Conservation (phyloP, 495 filamentous ascomycete species). For the Xylaria nigripes region DNA sequence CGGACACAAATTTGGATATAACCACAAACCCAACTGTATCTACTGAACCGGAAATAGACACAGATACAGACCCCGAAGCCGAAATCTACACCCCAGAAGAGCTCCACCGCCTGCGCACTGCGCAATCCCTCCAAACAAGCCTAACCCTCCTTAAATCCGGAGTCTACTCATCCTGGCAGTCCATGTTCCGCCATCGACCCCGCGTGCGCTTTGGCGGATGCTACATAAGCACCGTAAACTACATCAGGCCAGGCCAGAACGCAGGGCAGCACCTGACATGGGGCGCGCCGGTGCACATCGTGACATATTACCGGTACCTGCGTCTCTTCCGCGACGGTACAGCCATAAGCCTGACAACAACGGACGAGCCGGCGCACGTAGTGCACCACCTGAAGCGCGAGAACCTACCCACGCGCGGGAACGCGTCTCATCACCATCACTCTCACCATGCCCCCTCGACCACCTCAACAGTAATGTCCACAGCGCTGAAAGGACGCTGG, state of each 20-base stretch:
- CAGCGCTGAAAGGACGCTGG: conserved; percentile 33
- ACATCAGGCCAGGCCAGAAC: conserved; percentile 68
- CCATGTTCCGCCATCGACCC: conserved; percentile 72
- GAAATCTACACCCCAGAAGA: conserved; percentile 20
- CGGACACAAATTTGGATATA: background rate
- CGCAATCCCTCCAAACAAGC: conserved; percentile 29
- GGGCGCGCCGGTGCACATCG: conserved; percentile 85
- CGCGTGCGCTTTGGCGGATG: conserved; percentile 87
- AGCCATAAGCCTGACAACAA: conserved; percentile 67
- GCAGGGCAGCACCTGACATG: conserved; percentile 51
- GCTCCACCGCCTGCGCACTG: conserved; percentile 20
- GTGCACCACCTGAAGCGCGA: conserved; percentile 59
- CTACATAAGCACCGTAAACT: conserved; percentile 96
- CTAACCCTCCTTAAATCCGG: conserved; percentile 31
- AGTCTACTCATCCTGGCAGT: conserved; percentile 43
- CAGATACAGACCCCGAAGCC: background rate
- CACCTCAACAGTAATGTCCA: conserved; percentile 30
- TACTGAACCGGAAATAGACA: background rate
- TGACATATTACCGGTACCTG: conserved; percentile 95
- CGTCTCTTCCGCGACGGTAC: conserved; percentile 90
- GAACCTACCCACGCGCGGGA: conserved; percentile 20
- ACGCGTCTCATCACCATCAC: background rate
- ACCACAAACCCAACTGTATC: background rate
- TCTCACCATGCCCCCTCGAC: conserved; percentile 11
- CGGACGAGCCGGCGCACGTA: conserved; percentile 73